Evolutionary conservation across 2,329 filamentous ascomycete genomes (phyloP).

Genomic region (Colletotrichum karsti): DNA sequence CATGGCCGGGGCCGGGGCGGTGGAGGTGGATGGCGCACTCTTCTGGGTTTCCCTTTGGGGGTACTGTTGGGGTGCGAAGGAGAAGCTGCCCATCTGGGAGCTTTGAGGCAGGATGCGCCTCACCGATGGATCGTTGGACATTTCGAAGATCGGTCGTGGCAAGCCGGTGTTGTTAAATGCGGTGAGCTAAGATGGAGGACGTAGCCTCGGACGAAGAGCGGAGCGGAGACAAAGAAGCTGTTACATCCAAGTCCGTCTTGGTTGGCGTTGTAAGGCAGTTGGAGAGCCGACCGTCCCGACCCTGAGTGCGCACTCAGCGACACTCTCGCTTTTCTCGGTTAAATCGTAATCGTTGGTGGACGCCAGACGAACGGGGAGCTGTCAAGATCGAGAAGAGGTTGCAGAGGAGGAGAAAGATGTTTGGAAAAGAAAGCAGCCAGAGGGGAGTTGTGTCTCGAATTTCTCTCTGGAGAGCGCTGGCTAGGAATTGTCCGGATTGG

Average conservation of each 20-base stretch:
- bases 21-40: constrained; percentile 64
- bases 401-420: constrained; percentile 16
- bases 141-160: constrained; percentile 40
- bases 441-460: constrained; percentile 29
- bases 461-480: constrained; percentile 26
- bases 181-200: constrained; percentile 24
- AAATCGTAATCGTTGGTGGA: background rate
- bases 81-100: constrained; percentile 77
- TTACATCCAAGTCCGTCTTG: constrained; percentile 24
- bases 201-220: constrained; percentile 23
- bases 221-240: constrained; percentile 22
- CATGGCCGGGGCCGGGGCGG: background rate
- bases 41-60: constrained; percentile 78
- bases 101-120: constrained; percentile 73
- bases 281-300: constrained; percentile 17
- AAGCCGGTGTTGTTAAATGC: constrained; percentile 9
- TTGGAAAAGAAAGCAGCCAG: constrained; percentile 29
- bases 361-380: background rate
- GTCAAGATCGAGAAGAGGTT: constrained; percentile 8
- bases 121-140: constrained; percentile 71
- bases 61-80: constrained; percentile 72
- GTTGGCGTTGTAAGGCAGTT: constrained; percentile 1
- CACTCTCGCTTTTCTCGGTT: background rate
- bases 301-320: constrained; percentile 10
- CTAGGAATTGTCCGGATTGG: constrained; percentile 26